Evolutionary conservation across 2,329 filamentous ascomycete genomes (phyloP).

Genomic region (Cordyceps militaris): DNA sequence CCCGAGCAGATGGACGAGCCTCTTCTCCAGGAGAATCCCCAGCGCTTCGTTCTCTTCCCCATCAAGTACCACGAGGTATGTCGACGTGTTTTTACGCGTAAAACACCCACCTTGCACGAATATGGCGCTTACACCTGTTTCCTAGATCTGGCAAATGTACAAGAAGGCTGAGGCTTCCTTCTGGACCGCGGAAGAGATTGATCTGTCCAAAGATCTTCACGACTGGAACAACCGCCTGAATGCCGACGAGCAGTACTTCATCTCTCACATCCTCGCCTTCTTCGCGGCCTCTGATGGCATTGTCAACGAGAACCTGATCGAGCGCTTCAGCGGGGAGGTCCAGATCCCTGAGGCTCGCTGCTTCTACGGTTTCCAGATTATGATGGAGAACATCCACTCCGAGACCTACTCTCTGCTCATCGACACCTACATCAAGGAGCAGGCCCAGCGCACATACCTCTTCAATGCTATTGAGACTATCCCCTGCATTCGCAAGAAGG

Average conservation of each 20-base stretch:
- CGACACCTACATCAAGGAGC: slow-evolving; percentile 98
- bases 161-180: slow-evolving; percentile 99
- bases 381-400: slow-evolving; percentile 99
- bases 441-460: slow-evolving; percentile 83
- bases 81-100: slow-evolving; percentile 58
- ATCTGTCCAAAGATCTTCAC: slow-evolving; percentile 96
- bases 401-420: slow-evolving; percentile 99
- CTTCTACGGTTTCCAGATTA: slow-evolving; percentile 99
- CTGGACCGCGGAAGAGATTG: slow-evolving; percentile 99
- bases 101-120: slow-evolving; percentile 40
- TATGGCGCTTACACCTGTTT: slow-evolving; percentile 32
- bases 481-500: slow-evolving; percentile 96
- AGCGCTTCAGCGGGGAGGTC: slow-evolving; percentile 95
- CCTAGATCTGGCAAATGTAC: slow-evolving; percentile 99
- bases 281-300: slow-evolving; percentile 98
- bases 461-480: slow-evolving; percentile 99
- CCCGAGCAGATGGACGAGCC: slow-evolving; percentile 76
- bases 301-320: slow-evolving; percentile 98
- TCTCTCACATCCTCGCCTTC: slow-evolving; percentile 97
- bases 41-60: slow-evolving; percentile 95
- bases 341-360: slow-evolving; percentile 97
- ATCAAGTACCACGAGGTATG: slow-evolving; percentile 99
- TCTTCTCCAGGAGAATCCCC: slow-evolving; percentile 87
- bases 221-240: slow-evolving; percentile 98
- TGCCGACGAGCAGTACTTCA: slow-evolving; percentile 95